These are phyloP conservation scores for Chlorociboria aeruginascens DNA, from an alignment of 495 filamentous ascomycete genomes.

Conservation along the genomic window DNA sequence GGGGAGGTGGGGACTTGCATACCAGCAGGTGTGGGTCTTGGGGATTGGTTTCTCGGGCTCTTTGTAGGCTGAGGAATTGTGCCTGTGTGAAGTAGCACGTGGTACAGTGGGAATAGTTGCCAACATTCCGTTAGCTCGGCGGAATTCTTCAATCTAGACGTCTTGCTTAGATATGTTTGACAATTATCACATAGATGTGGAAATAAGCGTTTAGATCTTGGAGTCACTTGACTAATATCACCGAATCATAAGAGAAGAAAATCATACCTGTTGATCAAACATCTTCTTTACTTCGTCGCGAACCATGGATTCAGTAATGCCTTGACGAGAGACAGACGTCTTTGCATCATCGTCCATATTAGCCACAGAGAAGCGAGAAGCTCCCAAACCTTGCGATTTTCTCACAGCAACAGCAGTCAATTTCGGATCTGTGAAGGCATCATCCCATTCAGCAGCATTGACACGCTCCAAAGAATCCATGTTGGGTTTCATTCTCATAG, in stretches of 20 bases:
- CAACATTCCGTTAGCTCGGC: background rate
- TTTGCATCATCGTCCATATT: background rate
- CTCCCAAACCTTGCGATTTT: background rate
- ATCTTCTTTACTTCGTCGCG: background rate
- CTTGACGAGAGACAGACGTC: background rate
- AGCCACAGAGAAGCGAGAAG: background rate
- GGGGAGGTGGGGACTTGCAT: background rate
- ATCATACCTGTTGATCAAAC: background rate
- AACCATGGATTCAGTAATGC: background rate
- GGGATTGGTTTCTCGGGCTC: background rate
- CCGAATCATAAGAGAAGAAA: too few relatives aligned
- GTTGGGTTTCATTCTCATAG: background rate
- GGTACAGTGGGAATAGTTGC: background rate
- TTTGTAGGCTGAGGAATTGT: background rate
- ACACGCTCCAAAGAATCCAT: background rate
- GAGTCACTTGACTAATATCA: too few relatives aligned
- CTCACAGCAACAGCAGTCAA: background rate
- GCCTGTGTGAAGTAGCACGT: background rate
- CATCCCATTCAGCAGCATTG: conserved; percentile 5
- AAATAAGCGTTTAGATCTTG: too few relatives aligned
- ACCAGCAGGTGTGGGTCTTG: conserved; percentile 1
- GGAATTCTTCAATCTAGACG: background rate
- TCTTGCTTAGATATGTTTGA: background rate
- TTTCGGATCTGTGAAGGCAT: background rate
- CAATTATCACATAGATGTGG: background rate